These are phyloP conservation scores for Arthrinium puccinioides DNA, from an alignment of 2,329 filamentous ascomycete species.

Conservation along the genomic window DNA sequence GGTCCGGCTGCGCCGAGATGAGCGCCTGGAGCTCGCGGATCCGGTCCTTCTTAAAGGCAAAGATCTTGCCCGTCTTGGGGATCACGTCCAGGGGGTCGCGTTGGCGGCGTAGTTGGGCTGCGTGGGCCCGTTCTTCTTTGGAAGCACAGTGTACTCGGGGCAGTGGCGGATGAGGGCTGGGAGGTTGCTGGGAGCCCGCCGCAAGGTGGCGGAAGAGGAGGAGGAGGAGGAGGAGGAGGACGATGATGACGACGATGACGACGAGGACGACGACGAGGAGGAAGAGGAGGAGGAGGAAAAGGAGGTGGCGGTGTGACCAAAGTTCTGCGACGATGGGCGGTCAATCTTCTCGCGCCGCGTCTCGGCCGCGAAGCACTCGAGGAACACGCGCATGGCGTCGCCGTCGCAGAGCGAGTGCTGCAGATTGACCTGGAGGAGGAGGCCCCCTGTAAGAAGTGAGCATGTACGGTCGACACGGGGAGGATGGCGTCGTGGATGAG, in stretches of 20 bases:
- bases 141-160: slow-evolving; percentile 29
- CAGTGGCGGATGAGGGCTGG: slow-evolving; percentile 15
- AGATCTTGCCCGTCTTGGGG: slow-evolving; percentile 32
- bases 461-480: slow-evolving; percentile 30
- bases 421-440: slow-evolving; percentile 31
- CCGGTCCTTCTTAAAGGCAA: slow-evolving; percentile 27
- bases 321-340: slow-evolving; percentile 20
- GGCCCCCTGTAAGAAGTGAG: slow-evolving; percentile 30
- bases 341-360: slow-evolving; percentile 18
- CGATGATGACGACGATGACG: no score
- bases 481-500: no score
- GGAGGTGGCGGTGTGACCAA: slow-evolving; percentile 8
- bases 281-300: no score
- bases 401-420: slow-evolving; percentile 36
- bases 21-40: slow-evolving; percentile 24
- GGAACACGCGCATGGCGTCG: slow-evolving; percentile 28
- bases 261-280: no score
- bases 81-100: slow-evolving; percentile 20
- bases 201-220: slow-evolving; percentile 5
- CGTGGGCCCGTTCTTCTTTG: slow-evolving; percentile 27
- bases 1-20: slow-evolving; percentile 11
- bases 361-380: slow-evolving; percentile 29
- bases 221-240: no score
- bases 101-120: slow-evolving; percentile 20
- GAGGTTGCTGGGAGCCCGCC: slow-evolving; percentile 10